A percentile compares a stretch with the other conserved stretches of the same genome.
Conservation (phyloP, 2,329 filamentous ascomycete genomes). For the Stylonectria norvegica region DNA sequence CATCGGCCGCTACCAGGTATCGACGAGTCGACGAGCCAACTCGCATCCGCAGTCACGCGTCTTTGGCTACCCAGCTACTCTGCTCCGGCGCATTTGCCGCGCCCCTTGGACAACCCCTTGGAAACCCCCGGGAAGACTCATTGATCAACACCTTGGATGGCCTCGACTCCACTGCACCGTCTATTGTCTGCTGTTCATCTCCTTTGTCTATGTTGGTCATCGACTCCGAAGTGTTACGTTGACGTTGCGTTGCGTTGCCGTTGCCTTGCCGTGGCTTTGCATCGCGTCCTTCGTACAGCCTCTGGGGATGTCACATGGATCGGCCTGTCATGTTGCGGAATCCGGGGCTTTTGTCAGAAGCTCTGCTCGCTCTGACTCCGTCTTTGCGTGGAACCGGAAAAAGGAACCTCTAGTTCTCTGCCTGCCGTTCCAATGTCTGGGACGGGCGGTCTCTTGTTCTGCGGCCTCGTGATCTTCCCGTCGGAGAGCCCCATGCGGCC, state of each 20-base stretch:
- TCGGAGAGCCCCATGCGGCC: constrained; percentile 22
- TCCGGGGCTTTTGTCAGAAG: too few species aligned
- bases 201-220: too few species aligned
- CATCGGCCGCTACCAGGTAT: too few species aligned
- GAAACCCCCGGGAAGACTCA: too few species aligned
- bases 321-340: not conserved
- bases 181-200: too few species aligned
- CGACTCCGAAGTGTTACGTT: too few species aligned
- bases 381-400: too few species aligned
- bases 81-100: too few species aligned
- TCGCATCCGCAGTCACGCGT: too few species aligned
- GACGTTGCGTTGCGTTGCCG: too few species aligned
- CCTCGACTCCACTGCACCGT: too few species aligned
- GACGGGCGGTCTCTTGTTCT: constrained; percentile 6
- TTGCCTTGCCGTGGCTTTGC: constrained; percentile 8
- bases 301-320: constrained; percentile 1
- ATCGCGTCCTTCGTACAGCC: constrained; percentile 17
- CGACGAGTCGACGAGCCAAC: constrained; percentile 13
- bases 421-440: not conserved
- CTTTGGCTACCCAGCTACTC: constrained; percentile 7
- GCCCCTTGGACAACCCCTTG: constrained; percentile 16
- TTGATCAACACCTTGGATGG: constrained; percentile 21
- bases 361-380: too few species aligned
- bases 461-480: constrained; percentile 23
- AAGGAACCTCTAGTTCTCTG: constrained; percentile 1